Conservation (phyloP, 2,329 filamentous ascomycete genomes). For the Pseudopithomyces chartarum region DNA sequence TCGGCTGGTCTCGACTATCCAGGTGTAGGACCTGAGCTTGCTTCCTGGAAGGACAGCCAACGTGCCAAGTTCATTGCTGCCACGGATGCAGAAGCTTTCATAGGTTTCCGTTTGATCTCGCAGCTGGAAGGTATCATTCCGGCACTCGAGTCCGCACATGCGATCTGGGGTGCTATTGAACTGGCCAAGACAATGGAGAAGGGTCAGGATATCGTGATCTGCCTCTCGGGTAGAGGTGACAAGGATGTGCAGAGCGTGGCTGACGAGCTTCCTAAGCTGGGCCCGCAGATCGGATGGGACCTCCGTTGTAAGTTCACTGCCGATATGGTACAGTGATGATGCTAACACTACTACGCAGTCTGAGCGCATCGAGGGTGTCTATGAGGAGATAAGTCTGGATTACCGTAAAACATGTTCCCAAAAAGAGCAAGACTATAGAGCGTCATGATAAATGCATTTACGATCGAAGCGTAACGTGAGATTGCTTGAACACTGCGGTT, state of each 20-base stretch:
- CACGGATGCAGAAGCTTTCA: slow-evolving; percentile 88
- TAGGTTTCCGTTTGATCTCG: slow-evolving; percentile 81
- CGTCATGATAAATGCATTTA: too few relatives aligned
- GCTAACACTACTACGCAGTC: slow-evolving; percentile 31
- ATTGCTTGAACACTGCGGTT: neutral
- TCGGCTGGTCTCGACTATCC: slow-evolving; percentile 97
- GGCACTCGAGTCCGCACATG: slow-evolving; percentile 91
- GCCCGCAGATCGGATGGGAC: slow-evolving; percentile 82
- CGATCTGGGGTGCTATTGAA: slow-evolving; percentile 85
- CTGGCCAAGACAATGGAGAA: slow-evolving; percentile 91
- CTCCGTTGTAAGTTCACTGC: slow-evolving; percentile 54
- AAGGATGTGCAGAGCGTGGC: slow-evolving; percentile 99
- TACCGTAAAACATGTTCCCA: too few relatives aligned
- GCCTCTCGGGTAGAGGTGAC: slow-evolving; percentile 89
- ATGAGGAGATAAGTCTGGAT: neutral
- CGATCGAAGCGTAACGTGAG: too few relatives aligned
- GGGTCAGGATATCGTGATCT: slow-evolving; percentile 90
- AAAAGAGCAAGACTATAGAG: too few relatives aligned
- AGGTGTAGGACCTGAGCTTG: slow-evolving; percentile 91
- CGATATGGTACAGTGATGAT: neutral
- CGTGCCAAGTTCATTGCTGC: slow-evolving; percentile 89
- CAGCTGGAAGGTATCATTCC: slow-evolving; percentile 97
- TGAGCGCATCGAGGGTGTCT: slow-evolving; percentile 14
- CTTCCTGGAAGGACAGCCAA: slow-evolving; percentile 87
- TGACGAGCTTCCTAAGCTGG: slow-evolving; percentile 86